These are phyloP conservation scores for Aureobasidium uvarum DNA, from an alignment of 2,329 filamentous ascomycete species.

Conservation along the genomic window DNA sequence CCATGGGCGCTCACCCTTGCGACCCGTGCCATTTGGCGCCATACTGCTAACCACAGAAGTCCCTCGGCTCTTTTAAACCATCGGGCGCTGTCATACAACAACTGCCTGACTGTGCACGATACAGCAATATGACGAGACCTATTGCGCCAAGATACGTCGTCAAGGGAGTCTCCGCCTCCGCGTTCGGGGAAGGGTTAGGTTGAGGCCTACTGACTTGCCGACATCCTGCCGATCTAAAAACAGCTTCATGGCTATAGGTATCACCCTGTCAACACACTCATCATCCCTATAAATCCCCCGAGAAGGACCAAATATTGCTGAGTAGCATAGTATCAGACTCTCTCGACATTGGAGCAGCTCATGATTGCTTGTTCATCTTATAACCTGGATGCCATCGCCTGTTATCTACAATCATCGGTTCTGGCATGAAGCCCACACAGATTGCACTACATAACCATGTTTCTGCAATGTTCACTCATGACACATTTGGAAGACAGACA, in stretches of 20 bases:
- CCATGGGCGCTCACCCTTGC: conserved; percentile 27
- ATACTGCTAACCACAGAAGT: conserved; percentile 21
- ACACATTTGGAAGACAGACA: neutral
- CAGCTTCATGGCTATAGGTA: neutral
- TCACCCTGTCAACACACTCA: neutral
- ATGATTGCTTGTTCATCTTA: neutral
- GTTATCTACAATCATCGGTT: neutral
- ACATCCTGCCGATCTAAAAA: conserved; percentile 13
- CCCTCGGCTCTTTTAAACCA: conserved; percentile 13
- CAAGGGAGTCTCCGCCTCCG: conserved; percentile 11
- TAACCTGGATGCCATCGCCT: neutral
- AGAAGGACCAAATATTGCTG: neutral
- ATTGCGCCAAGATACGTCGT: conserved; percentile 21
- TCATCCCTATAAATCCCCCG: neutral
- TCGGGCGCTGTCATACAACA: conserved; percentile 11
- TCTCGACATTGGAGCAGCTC: neutral
- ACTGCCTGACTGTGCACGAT: conserved; percentile 4
- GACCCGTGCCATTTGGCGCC: conserved; percentile 30
- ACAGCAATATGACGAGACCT: conserved; percentile 3
- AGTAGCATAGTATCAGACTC: too few relatives aligned
- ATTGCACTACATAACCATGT: neutral
- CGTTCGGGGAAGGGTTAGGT: conserved; percentile 1
- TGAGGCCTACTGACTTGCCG: neutral
- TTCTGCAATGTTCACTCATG: neutral
- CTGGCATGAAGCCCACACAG: neutral